Evolutionary conservation across 2,329 filamentous ascomycete genomes (phyloP), one percentile per base, ranked within the genome.

Genomic region (Sphaceloma murrayae): DNA sequence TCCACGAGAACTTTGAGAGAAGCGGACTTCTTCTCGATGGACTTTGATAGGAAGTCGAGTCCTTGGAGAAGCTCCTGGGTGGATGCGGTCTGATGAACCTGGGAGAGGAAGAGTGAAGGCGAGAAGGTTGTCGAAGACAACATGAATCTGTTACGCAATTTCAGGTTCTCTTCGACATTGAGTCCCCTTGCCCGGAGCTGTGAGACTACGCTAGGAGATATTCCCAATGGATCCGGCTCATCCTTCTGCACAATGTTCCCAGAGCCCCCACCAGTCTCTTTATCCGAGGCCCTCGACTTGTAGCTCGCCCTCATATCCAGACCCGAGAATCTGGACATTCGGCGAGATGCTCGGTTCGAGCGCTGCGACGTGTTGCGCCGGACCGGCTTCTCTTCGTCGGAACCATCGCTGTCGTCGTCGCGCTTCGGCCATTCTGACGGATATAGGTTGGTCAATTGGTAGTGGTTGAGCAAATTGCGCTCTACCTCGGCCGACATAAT

Each of bases 21-120:
- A 0, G 89, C 91, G 0, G 89, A 95, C 63, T 98, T 98, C 65
- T 96, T 85, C 57, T 96, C 91, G 56, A 98, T 98, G 1, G 89
- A 95, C 49, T 77, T 77, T 13, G 87, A 91, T 14, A 98, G 75
- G 48, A 83, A 80, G 53, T 94, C 83, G 14, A 98, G 75, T 2
- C 91, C 93, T 38, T 77, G 72, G 9, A 94, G 70, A 1, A 98
- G 70, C 34, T 80, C 77, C 53, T 86, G 76, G 1, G 88, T 94
- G 45, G 89, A 87, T 45, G 84, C 89, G 36, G 79, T 76, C 48
- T 84, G 80, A 62, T 98, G 93, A 52, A 93, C 82, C 61, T 95
- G 85, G 0, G 89, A 91, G 9, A 98, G 74, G 62, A 95, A 98
- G 5, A 94, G 69, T 2, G 85, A 78, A 2, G 91, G 91, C 1